Conservation (phyloP, 192 early-diverging fungal species). For the Gonapodya sp. region DNA sequence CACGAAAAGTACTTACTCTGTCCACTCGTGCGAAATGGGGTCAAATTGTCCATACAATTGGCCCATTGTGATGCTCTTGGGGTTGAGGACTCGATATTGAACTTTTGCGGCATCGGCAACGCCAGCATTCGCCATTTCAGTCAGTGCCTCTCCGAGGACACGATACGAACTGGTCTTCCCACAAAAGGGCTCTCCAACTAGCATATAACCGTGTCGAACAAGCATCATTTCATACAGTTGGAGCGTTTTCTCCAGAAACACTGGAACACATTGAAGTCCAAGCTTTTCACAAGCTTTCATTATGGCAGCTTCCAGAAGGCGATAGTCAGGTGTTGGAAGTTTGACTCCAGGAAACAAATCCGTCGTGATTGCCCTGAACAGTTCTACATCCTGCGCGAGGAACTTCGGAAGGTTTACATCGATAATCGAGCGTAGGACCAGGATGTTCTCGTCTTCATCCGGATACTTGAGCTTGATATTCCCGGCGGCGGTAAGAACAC, state of each 20-base stretch:
- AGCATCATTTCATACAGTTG: constrained; percentile 60
- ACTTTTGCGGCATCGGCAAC: constrained; percentile 36
- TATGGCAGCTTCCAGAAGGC: constrained; percentile 29
- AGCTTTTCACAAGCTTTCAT: constrained; percentile 27
- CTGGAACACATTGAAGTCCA: constrained; percentile 39
- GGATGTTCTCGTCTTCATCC: constrained; percentile 47
- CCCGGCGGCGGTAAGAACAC: constrained; percentile 41
- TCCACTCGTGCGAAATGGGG: constrained; percentile 52
- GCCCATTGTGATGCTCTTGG: constrained; percentile 55
- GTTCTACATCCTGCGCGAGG: constrained; percentile 46
- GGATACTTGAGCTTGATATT: constrained; percentile 49
- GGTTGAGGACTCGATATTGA: constrained; percentile 36
- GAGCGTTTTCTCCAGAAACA: constrained; percentile 45
- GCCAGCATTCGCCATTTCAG: constrained; percentile 37
- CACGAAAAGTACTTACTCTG: constrained; percentile 42
- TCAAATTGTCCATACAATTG: constrained; percentile 57
- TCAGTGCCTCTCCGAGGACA: constrained; percentile 37
- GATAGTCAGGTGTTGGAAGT: constrained; percentile 47
- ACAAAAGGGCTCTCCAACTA: constrained; percentile 45
- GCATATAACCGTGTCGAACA: constrained; percentile 35
- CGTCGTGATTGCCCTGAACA: constrained; percentile 52
- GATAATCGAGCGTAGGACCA: constrained; percentile 47
- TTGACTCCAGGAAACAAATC: constrained; percentile 51
- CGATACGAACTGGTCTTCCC: constrained; percentile 46
- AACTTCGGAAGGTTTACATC: constrained; percentile 55